Evolutionary conservation across 2,329 filamentous ascomycete species (phyloP).

Genomic region (Paraphaeosphaeria sporulosa): DNA sequence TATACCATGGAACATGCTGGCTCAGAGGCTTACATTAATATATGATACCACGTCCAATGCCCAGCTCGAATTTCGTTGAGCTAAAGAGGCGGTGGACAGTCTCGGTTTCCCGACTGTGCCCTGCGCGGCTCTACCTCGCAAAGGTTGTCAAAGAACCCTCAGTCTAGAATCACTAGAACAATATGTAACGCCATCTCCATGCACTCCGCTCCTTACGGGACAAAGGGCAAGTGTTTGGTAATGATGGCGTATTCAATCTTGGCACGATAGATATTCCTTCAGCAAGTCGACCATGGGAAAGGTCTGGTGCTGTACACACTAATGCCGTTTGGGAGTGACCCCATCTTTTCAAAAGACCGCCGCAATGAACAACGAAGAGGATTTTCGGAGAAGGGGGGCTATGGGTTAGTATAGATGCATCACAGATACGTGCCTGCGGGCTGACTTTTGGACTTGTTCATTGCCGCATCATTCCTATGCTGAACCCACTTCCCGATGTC

Average conservation of each 20-base stretch:
- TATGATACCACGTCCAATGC: background rate
- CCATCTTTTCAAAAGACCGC: conserved; percentile 22
- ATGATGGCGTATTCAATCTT: conserved; percentile 64
- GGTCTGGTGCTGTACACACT: conserved; percentile 75
- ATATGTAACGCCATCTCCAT: conserved; percentile 69
- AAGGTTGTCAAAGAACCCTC: conserved; percentile 8
- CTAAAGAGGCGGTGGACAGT: too few species aligned
- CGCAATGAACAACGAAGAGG: conserved; percentile 12
- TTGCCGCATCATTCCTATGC: conserved; percentile 49
- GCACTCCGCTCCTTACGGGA: conserved; percentile 63
- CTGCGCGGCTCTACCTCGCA: background rate
- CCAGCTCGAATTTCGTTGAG: conserved; percentile 2
- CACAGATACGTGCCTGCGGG: conserved; percentile 21
- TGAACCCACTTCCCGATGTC: conserved; percentile 43
- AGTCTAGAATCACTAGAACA: conserved; percentile 19
- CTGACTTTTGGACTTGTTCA: conserved; percentile 48
- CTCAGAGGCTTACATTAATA: conserved; percentile 15
- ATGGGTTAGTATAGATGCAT: conserved; percentile 9
- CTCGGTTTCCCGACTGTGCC: too few species aligned
- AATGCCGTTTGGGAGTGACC: conserved; percentile 60
- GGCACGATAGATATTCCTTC: conserved; percentile 73
- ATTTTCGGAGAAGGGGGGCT: conserved; percentile 12
- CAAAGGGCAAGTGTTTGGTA: conserved; percentile 70
- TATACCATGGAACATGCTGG: background rate
- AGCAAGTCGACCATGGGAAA: conserved; percentile 67